Conservation (phyloP, 148 eudicot species). For the Nyssa sinensis region DNA sequence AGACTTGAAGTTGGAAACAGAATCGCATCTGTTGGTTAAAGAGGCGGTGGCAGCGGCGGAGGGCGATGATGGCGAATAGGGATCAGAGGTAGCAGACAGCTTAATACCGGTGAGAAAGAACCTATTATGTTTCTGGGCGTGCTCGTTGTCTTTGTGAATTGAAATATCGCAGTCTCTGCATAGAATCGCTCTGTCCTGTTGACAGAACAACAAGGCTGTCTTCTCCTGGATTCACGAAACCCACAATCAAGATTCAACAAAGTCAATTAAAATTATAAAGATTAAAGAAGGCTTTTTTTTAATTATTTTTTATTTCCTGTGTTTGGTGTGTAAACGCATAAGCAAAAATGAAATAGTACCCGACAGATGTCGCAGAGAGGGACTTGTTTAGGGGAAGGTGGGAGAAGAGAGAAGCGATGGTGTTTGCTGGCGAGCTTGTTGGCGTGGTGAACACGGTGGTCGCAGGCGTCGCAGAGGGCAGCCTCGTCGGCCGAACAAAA, state of each 20-base stretch:
- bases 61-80: conserved; percentile 16
- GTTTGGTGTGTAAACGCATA: background rate
- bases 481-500: conserved; percentile 65
- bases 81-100: conserved; percentile 36
- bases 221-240: conserved; percentile 42
- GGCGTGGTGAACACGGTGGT: conserved; percentile 67
- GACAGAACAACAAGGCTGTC: conserved; percentile 77
- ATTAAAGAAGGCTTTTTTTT: background rate
- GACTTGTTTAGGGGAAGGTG: conserved; percentile 32
- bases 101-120: conserved; percentile 70
- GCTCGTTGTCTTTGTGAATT: conserved; percentile 68
- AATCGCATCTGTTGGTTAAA: background rate
- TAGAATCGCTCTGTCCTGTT: conserved; percentile 73
- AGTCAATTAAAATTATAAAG: too few species aligned
- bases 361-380: conserved; percentile 69
- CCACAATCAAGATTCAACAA: background rate
- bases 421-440: conserved; percentile 71
- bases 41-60: conserved; percentile 4
- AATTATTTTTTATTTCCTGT: too few species aligned
- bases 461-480: conserved; percentile 58
- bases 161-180: conserved; percentile 73
- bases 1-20: conserved; percentile 37
- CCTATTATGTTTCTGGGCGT: conserved; percentile 61
- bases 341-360: conserved; percentile 40
- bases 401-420: conserved; percentile 57